A percentile compares a stretch with the other conserved stretches of the same genome.
These are phyloP conservation scores for Scalesia atractyloides DNA, from an alignment of 129 eudicot species.

Conservation along the genomic window DNA sequence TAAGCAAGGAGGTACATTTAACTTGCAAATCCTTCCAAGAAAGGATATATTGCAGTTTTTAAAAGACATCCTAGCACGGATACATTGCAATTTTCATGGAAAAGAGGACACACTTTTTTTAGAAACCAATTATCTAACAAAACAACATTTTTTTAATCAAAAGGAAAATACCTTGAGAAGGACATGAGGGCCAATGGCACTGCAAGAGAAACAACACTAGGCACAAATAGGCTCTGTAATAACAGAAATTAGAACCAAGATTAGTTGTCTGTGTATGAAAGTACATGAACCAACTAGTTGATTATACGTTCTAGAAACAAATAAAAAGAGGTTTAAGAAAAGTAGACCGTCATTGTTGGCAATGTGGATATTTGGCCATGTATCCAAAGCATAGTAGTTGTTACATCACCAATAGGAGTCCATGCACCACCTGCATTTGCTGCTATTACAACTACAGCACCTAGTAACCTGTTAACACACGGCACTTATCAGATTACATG, in stretches of 20 bases:
- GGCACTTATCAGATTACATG: constrained; percentile 17
- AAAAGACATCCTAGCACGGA: background rate
- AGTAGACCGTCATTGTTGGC: constrained; percentile 76
- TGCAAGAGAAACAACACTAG: constrained; percentile 77
- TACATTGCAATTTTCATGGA: background rate
- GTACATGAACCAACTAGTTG: background rate
- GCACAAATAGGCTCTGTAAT: constrained; percentile 65
- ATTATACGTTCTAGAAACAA: background rate
- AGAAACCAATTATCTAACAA: background rate
- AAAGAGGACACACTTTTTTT: background rate
- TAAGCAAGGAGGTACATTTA: background rate
- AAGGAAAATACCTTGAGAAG: constrained; percentile 67
- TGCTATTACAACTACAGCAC: constrained; percentile 94
- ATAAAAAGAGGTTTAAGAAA: background rate
- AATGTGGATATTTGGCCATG: constrained; percentile 95
- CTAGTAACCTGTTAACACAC: constrained; percentile 65
- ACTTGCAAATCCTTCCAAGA: background rate
- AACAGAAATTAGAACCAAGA: constrained; percentile 13
- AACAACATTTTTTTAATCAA: background rate
- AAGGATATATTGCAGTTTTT: background rate
- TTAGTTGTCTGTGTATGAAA: background rate
- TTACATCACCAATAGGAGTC: constrained; percentile 99
- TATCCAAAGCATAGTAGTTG: constrained; percentile 99
- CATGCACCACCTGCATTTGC: constrained; percentile 99
- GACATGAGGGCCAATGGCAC: constrained; percentile 96